phyloP scores from a whole-genome alignment of 192 early-diverging fungal species.

The Podila verticillata region DNA sequence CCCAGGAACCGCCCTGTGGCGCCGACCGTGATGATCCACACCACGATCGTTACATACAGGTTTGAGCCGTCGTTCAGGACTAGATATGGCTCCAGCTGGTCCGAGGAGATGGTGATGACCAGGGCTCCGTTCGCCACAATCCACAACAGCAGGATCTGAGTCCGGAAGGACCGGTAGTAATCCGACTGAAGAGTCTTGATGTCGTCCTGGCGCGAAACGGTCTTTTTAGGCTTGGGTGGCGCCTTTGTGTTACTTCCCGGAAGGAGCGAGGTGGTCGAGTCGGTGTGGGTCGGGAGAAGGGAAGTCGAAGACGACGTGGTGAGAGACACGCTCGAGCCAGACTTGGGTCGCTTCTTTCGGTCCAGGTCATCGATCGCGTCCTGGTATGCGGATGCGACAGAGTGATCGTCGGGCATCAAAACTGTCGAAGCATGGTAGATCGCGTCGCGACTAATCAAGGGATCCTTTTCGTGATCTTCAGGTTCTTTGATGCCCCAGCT shows the following conservation, averaged over 20 bases:
- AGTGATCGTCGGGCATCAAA: constrained; percentile 43
- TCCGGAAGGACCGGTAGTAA: constrained; percentile 43
- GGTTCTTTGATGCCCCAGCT: constrained; percentile 53
- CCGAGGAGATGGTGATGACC: constrained; percentile 50
- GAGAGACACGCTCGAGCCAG: not conserved
- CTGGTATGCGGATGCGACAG: constrained; percentile 24
- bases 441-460: constrained; percentile 40
- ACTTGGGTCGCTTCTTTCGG: constrained; percentile 24
- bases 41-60: constrained; percentile 43
- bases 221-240: not conserved
- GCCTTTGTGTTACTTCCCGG: not conserved
- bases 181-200: constrained; percentile 49
- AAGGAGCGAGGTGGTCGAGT: not conserved
- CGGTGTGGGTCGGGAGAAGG: constrained; percentile 12
- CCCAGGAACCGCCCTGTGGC: constrained; percentile 47
- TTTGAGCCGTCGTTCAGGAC: constrained; percentile 35
- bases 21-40: constrained; percentile 42
- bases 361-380: constrained; percentile 45
- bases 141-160: constrained; percentile 35
- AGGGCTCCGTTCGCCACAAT: constrained; percentile 40
- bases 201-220: constrained; percentile 16
- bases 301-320: constrained; percentile 5
- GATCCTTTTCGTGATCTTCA: constrained; percentile 48
- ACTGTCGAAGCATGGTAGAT: constrained; percentile 50
- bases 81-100: constrained; percentile 36